Percentiles rank a stretch among this genome's conserved stretches.
Conservation (phyloP, 164 flowering plant genomes). For the Magnolia officinalis region DNA sequence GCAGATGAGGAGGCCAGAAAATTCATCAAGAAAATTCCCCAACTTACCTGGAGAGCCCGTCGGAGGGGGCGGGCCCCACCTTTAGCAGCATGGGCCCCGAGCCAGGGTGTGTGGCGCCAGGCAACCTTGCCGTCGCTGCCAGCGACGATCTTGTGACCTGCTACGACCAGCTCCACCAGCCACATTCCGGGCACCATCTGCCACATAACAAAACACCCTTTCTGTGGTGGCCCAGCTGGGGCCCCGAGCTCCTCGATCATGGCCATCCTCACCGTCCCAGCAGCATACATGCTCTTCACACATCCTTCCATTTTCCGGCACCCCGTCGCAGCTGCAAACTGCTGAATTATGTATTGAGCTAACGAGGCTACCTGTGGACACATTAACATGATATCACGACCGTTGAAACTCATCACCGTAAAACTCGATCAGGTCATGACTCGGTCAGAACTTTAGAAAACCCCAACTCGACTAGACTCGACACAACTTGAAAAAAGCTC, state of each 20-base stretch:
- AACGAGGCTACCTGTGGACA: slow-evolving; percentile 46
- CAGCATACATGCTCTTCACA: slow-evolving; percentile 57
- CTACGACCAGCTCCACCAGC: slow-evolving; percentile 72
- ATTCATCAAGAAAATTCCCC: too few relatives aligned
- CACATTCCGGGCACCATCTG: slow-evolving; percentile 78
- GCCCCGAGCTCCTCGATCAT: slow-evolving; percentile 49
- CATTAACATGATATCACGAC: too few relatives aligned
- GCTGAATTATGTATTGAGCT: slow-evolving; percentile 69
- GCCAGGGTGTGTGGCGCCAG: slow-evolving; percentile 94
- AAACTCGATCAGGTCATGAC: neutral
- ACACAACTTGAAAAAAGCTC: too few relatives aligned
- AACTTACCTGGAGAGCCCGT: slow-evolving; percentile 70
- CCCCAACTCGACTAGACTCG: too few relatives aligned
- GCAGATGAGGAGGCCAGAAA: too few relatives aligned
- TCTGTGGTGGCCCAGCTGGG: slow-evolving; percentile 27
- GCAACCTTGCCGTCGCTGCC: slow-evolving; percentile 80
- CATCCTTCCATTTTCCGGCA: slow-evolving; percentile 53
- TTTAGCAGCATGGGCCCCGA: slow-evolving; percentile 67
- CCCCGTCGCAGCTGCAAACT: slow-evolving; percentile 70
- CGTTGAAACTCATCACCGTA: neutral
- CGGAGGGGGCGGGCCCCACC: slow-evolving; percentile 82
- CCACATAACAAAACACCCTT: slow-evolving; percentile 86
- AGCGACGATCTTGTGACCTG: slow-evolving; percentile 63
- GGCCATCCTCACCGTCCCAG: slow-evolving; percentile 70
- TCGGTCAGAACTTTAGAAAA: too few relatives aligned